Percentiles rank a stretch among this genome's conserved stretches.
These are phyloP conservation scores for Coemansia sp. DNA, from an alignment of 192 early-diverging fungal genomes.

Conservation along the genomic window DNA sequence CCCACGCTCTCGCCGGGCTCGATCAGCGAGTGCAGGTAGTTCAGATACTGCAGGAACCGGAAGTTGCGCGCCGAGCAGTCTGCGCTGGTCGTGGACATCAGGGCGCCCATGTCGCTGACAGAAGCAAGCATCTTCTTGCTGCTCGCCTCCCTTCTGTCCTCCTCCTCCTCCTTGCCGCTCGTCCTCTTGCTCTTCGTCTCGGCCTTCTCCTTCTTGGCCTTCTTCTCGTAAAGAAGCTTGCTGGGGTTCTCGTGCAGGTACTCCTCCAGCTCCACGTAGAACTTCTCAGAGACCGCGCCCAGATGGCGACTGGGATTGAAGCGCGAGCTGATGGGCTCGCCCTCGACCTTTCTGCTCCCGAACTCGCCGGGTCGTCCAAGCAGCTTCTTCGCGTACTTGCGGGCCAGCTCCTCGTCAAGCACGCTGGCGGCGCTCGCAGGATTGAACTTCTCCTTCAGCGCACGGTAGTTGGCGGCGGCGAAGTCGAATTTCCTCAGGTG, in stretches of 20 bases:
- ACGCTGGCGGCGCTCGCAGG: conserved; percentile 64
- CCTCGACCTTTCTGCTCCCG: conserved; percentile 7
- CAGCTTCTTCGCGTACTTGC: conserved; percentile 74
- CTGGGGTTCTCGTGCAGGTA: conserved; percentile 48
- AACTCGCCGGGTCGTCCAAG: conserved; percentile 67
- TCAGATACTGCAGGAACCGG: conserved; percentile 89
- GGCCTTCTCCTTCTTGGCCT: conserved; percentile 10
- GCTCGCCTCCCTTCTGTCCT: not conserved
- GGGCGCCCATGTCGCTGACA: conserved; percentile 57
- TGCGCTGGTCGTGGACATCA: conserved; percentile 58
- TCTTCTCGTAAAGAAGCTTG: conserved; percentile 39
- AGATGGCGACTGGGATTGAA: conserved; percentile 82
- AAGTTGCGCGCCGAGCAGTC: conserved; percentile 77
- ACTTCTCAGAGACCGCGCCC: conserved; percentile 88
- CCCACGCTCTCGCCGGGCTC: conserved; percentile 99
- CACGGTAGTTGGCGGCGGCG: conserved; percentile 86
- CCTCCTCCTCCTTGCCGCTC: conserved; percentile 43
- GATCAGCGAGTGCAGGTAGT: conserved; percentile 91
- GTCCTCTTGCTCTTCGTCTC: conserved; percentile 9
- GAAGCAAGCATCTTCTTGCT: conserved; percentile 65
- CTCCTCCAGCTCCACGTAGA: conserved; percentile 68
- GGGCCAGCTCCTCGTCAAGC: conserved; percentile 74
- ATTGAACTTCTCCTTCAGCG: conserved; percentile 79
- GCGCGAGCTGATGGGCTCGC: conserved; percentile 76
- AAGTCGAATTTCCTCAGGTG: conserved; percentile 91